phyloP scores from a whole-genome alignment of 257 asterid species.

The Penstemon newberryi region DNA sequence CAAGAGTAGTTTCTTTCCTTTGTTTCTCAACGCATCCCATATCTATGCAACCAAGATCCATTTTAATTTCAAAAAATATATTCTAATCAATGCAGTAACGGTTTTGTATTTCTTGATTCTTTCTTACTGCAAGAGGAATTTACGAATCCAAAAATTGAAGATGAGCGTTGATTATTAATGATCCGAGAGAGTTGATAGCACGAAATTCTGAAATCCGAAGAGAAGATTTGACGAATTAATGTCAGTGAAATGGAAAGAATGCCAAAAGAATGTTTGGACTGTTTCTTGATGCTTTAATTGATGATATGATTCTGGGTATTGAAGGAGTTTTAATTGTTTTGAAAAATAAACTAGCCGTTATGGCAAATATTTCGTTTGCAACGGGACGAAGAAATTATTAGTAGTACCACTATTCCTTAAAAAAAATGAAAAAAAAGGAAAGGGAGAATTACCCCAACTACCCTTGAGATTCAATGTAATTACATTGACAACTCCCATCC shows the following conservation, averaged over 20 bases:
- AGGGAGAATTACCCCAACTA: too few relatives aligned
- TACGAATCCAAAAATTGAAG: constrained; percentile 5
- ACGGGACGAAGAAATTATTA: too few relatives aligned
- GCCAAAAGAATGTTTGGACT: constrained; percentile 5
- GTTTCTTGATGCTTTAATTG: constrained; percentile 30
- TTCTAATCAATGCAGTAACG: not conserved
- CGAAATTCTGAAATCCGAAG: constrained; percentile 15
- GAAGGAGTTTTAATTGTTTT: too few relatives aligned
- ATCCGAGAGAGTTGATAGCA: constrained; percentile 5
- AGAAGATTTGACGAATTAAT: constrained; percentile 9
- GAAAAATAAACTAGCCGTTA: too few relatives aligned
- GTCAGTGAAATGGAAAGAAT: constrained; percentile 6
- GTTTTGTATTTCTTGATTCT: constrained; percentile 2
- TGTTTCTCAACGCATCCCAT: constrained; percentile 76
- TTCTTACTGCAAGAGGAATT: not conserved
- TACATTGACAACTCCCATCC: too few relatives aligned
- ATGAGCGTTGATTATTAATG: not conserved
- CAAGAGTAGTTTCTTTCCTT: constrained; percentile 33
- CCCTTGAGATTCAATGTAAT: too few relatives aligned
- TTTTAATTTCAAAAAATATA: constrained; percentile 4
- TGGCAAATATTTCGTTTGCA: too few relatives aligned
- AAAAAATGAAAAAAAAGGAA: too few relatives aligned
- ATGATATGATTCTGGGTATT: too few relatives aligned
- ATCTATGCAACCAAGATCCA: constrained; percentile 91
- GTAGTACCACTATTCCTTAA: too few relatives aligned